phyloP scores from a whole-genome alignment of 495 filamentous ascomycete species.

The Penicillium desertorum region DNA sequence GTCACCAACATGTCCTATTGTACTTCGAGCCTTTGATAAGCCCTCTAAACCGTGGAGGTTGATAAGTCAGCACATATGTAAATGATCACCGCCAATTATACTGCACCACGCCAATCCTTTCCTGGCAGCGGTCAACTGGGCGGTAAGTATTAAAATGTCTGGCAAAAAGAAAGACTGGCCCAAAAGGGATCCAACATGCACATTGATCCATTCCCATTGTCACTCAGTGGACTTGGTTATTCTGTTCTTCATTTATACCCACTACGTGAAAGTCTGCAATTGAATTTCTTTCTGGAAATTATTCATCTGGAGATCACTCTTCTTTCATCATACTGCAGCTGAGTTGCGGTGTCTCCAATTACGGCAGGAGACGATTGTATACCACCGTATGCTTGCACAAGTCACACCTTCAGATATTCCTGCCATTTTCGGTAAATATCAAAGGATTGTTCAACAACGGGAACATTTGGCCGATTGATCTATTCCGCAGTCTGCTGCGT shows the following conservation, averaged over 20 bases:
- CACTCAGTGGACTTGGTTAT: not conserved
- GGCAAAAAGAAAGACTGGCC: slow-evolving; percentile 25
- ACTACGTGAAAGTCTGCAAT: not conserved
- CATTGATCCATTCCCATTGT: slow-evolving; percentile 21
- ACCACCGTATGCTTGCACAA: slow-evolving; percentile 1
- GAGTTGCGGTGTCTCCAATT: not conserved
- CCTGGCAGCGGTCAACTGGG: slow-evolving; percentile 9
- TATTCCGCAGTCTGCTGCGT: not conserved
- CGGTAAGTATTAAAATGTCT: slow-evolving; percentile 18
- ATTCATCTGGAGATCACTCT: not conserved
- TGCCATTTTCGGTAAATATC: not conserved
- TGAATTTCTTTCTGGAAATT: not conserved
- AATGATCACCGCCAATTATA: not conserved
- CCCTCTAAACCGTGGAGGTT: slow-evolving; percentile 7
- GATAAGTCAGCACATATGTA: slow-evolving; percentile 14
- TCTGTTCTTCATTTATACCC: slow-evolving; percentile 1
- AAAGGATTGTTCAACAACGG: not conserved
- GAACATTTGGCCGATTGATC: slow-evolving; percentile 3
- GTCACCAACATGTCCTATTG: too few species aligned
- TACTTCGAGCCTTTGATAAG: not conserved
- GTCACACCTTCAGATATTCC: not conserved
- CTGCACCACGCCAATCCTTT: not conserved
- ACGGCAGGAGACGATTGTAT: slow-evolving; percentile 9
- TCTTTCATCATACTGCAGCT: not conserved
- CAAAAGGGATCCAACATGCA: slow-evolving; percentile 31